Evolutionary conservation across 2,329 filamentous ascomycete species (phyloP).

Genomic region (Exophiala sp.): DNA sequence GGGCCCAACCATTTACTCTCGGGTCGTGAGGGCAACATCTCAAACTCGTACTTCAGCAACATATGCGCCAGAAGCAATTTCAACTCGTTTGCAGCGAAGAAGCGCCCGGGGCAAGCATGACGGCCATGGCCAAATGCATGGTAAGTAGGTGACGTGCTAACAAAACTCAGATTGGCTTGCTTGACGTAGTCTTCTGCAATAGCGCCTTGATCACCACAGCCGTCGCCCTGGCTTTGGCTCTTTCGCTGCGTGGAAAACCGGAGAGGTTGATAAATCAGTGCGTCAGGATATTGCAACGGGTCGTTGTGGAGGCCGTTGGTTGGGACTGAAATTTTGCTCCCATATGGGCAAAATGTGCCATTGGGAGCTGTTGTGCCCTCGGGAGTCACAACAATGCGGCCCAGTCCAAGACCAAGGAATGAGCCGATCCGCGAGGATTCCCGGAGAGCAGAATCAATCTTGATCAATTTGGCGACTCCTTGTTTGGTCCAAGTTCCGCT

Average conservation of each 20-base stretch:
- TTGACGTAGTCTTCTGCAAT: conserved; percentile 27
- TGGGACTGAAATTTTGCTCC: conserved; percentile 44
- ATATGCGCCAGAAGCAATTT: conserved; percentile 32
- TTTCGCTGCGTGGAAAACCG: conserved; percentile 47
- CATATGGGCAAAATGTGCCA: conserved; percentile 47
- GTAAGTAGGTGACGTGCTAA: conserved; percentile 51
- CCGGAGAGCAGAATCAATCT: conserved; percentile 42
- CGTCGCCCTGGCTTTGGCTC: conserved; percentile 33
- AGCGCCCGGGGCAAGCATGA: conserved; percentile 42
- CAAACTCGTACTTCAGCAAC: conserved; percentile 33
- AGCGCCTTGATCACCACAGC: background rate
- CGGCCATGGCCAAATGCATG: conserved; percentile 57
- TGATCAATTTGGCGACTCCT: conserved; percentile 36
- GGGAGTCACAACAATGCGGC: conserved; percentile 28
- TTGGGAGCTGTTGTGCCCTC: conserved; percentile 33
- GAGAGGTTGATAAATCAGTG: conserved; percentile 48
- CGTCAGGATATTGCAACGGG: conserved; percentile 41
- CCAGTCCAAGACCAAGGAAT: conserved; percentile 35
- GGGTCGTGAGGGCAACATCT: conserved; percentile 11
- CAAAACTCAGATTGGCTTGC: conserved; percentile 48
- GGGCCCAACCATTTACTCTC: conserved; percentile 16
- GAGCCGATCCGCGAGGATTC: conserved; percentile 43
- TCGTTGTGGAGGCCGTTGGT: conserved; percentile 49
- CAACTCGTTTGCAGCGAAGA: conserved; percentile 30
- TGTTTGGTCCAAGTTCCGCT: conserved; percentile 36